phyloP scores from a whole-genome alignment of 441 rosid genomes.

The Erodium trifolium region DNA sequence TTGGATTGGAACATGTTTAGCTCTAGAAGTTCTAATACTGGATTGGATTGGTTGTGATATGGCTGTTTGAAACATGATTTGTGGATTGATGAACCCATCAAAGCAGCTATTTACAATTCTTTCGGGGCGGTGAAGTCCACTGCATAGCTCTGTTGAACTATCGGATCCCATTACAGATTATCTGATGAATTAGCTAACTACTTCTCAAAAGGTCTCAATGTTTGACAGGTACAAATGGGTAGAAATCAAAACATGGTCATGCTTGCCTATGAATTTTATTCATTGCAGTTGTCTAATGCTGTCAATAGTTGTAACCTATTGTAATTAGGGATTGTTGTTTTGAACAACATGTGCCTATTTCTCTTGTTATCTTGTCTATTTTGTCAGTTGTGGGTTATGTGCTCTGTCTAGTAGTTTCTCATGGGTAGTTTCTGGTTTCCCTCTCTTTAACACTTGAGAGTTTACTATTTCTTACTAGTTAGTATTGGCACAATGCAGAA shows the following conservation, averaged over 20 bases:
- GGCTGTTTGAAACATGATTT: background rate
- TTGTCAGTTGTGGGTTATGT: background rate
- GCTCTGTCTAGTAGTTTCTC: background rate
- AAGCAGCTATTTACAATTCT: background rate
- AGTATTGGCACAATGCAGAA: constrained; percentile 40
- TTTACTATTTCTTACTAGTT: background rate
- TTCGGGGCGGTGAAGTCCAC: background rate
- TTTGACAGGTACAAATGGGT: background rate
- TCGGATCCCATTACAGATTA: too few relatives aligned
- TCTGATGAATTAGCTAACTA: background rate
- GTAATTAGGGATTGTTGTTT: background rate
- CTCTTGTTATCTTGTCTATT: background rate
- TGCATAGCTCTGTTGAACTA: background rate
- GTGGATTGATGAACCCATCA: background rate
- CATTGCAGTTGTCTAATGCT: background rate
- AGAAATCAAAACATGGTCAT: background rate
- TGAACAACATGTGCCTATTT: background rate
- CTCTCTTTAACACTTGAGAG: background rate
- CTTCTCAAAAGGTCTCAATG: background rate
- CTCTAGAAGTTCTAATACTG: background rate
- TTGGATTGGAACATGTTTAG: background rate
- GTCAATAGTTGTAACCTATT: background rate
- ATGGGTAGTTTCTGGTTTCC: background rate
- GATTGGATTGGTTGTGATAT: background rate
- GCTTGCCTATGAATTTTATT: background rate